Percentiles rank a stretch among this genome's conserved stretches.
These are phyloP conservation scores for Pseudozyma tsukubaensis DNA, from an alignment of 1,284 basidiomycete genomes.

Conservation along the genomic window DNA sequence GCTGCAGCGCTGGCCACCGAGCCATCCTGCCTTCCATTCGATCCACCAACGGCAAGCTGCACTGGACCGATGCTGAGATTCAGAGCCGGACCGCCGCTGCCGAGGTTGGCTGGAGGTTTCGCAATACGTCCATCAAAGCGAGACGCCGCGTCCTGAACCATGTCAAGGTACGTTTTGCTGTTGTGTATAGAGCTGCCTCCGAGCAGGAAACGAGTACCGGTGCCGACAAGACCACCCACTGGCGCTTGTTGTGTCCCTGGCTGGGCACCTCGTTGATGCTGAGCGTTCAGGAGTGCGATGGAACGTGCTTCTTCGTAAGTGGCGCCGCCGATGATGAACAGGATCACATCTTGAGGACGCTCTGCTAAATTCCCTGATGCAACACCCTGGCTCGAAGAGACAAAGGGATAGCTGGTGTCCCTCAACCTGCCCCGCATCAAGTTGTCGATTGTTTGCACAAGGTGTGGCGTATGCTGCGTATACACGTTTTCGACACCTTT, in stretches of 20 bases:
- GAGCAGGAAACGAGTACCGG: constrained; percentile 59
- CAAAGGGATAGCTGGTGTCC: constrained; percentile 86
- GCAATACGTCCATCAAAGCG: constrained; percentile 53
- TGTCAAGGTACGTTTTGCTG: constrained; percentile 58
- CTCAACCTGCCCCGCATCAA: constrained; percentile 86
- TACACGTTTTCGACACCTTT: constrained; percentile 99
- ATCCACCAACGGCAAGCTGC: constrained; percentile 48
- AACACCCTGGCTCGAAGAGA: constrained; percentile 14
- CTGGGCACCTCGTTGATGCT: constrained; percentile 35
- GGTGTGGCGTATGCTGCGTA: constrained; percentile 94
- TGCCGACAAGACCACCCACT: constrained; percentile 33
- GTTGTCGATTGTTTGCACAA: constrained; percentile 90
- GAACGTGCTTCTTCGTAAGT: constrained; percentile 67
- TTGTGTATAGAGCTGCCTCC: constrained; percentile 65
- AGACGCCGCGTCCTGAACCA: constrained; percentile 63
- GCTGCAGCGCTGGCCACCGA: constrained; percentile 26
- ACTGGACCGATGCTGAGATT: constrained; percentile 62
- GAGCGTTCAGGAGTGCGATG: constrained; percentile 60
- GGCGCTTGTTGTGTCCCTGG: constrained; percentile 17
- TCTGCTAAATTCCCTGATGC: constrained; percentile 11
- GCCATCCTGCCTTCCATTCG: constrained; percentile 23
- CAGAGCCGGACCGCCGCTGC: constrained; percentile 36
- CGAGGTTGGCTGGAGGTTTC: constrained; percentile 50
- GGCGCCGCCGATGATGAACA: constrained; percentile 67
- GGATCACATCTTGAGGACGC: constrained; percentile 64